Conservation (phyloP, 805 yeast genomes). For the Cyberlindnera bimundalis region DNA sequence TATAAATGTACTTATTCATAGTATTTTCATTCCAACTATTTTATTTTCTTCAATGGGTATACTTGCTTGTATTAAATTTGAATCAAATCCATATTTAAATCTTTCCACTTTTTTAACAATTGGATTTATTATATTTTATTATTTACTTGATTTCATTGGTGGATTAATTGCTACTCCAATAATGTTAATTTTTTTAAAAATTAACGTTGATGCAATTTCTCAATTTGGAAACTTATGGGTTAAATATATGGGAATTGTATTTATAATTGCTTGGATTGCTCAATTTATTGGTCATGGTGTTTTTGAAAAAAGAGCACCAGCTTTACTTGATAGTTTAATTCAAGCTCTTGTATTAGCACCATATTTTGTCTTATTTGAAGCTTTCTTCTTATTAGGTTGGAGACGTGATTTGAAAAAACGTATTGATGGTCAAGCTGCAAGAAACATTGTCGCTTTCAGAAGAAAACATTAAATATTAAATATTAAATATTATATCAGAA, state of each 20-base stretch:
- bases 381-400: conserved; percentile 65
- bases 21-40: conserved; percentile 77
- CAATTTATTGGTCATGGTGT: conserved; percentile 88
- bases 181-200: conserved; percentile 30
- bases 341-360: conserved; percentile 93
- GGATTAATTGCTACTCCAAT: conserved; percentile 45
- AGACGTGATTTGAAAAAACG: conserved; percentile 40
- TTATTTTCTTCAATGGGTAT: conserved; percentile 50
- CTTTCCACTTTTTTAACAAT: conserved; percentile 45
- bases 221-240: conserved; percentile 20
- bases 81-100: conserved; percentile 30
- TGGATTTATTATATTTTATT: conserved; percentile 56
- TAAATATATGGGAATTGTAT: conserved; percentile 31
- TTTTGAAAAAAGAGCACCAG: conserved; percentile 82
- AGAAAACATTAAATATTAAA: neutral
- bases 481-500: too few species aligned
- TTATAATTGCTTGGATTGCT: conserved; percentile 64
- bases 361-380: conserved; percentile 78
- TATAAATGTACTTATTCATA: conserved; percentile 71
- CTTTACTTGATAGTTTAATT: conserved; percentile 72
- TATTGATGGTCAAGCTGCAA: conserved; percentile 34
- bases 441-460: conserved; percentile 27
- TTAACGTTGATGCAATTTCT: conserved; percentile 25
- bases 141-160: conserved; percentile 47
- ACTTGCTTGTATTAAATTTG: conserved; percentile 28